Base-by-base conservation (phyloP, 768 basidiomycete genomes). In the Russula griseocarnosa region DNA sequence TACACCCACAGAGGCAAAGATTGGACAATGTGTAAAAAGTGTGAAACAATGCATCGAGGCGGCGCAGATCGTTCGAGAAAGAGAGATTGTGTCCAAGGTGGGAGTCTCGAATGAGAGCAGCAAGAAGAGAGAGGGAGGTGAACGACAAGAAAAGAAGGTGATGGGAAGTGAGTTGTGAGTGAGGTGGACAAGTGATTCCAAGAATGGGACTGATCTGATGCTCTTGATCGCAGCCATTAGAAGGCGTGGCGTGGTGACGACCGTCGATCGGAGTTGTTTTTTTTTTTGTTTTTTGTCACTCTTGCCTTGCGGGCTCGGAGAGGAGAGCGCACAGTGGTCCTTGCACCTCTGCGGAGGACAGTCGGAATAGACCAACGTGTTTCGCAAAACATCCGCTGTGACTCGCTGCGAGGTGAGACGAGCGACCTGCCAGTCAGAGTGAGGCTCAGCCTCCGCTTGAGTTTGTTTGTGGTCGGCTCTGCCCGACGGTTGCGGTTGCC, bases 201-300 rank as follows among this genome's bases (percentile, higher is more conserved):
- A 8, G 5, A n/a, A 44, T 54, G 42, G 30, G 56, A 47, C 36
- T 60, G 59, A 60, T 60, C 30, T 30, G 32, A 34, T 36, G 28
- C 28, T 14, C 58, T 26, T 52, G 58, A 60, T 60, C 51, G 44
- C 50, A 40, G 24, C 24, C n/a, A 32, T 30, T 47, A 49, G n/a
- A 47, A 47, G 46, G 46, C 46, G 62, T 58, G 56, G 56, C 49
- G 62, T 63, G 62, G 61, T 38, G 53, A 62, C 61, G 26, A 54
- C 58, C 55, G 56, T 58, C 55, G 62, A 63, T 63, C 62, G 56
- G 55, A 58, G 62, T 63, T 58, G 40, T 9, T 46, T 42, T 44
- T 20, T 18, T n/a, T 44, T 20, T 18, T n/a, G 20, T 46, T 47
- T 47, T 22, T 47, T 8, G 44, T 1, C 10, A n/a, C 26, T 4